Conservation (phyloP, 148 eudicot species). For the Amaranthus palmeri region DNA sequence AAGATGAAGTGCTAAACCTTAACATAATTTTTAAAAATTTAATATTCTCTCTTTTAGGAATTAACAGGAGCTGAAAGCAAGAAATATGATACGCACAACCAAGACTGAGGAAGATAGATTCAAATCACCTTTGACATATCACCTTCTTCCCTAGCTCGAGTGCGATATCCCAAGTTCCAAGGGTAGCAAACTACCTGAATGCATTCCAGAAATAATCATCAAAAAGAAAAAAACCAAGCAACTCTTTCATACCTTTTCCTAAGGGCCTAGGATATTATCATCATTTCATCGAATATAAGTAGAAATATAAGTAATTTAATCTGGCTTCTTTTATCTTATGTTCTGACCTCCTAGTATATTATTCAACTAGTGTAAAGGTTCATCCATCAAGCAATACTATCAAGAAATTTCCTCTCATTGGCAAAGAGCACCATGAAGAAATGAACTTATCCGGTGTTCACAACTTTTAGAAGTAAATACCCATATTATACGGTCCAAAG, state of each 20-base stretch:
- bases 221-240: not conserved
- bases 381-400: not conserved
- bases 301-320: not conserved
- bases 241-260: not conserved
- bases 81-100: conserved; percentile 2
- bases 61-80: not conserved
- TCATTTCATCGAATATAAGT: not conserved
- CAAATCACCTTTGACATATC: conserved; percentile 66
- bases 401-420: not conserved
- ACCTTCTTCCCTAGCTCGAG: conserved; percentile 82
- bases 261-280: not conserved
- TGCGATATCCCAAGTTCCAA: conserved; percentile 84
- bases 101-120: conserved; percentile 8
- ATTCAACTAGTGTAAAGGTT: not conserved
- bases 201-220: conserved; percentile 11
- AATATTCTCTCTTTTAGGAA: not conserved
- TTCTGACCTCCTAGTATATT: not conserved
- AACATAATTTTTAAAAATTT: too few relatives aligned
- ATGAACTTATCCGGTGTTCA: not conserved
- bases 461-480: not conserved
- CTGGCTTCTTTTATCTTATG: not conserved
- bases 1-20: too few relatives aligned
- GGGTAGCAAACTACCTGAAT: conserved; percentile 64
- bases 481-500: not conserved
- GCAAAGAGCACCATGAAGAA: not conserved